Base-by-base conservation (phyloP, 176 grass and related monocot genomes). In the Musa acuminata region DNA sequence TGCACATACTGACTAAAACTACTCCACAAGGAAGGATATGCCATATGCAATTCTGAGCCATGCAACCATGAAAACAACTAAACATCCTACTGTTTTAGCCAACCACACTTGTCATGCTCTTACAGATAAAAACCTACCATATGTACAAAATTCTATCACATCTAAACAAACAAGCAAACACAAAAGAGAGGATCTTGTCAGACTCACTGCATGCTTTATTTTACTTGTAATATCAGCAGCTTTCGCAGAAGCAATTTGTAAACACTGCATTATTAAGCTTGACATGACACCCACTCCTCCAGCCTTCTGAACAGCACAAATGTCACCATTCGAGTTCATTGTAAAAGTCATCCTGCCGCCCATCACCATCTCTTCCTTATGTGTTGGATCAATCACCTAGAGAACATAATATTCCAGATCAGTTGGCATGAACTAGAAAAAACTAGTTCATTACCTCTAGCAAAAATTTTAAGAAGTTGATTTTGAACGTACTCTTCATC, bases 351-450 rank as follows among this genome's bases (percentile, higher is more conserved):
- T 92, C 72, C 87, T 90, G 65, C 90, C 90, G 29, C 87, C 85
- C 90, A 90, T 90, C 27, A 92, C 81, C 49, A 82, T 79, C 81
- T 97, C 93, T 84, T 97, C 93, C 88, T 97, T 97, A 67, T 90
- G 90, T 64, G 83, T 85, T 72, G 93, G 93, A 84, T 97, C 93
- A 29, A 96, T 79, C 70, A 90, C 83, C 93, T 97, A 85, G 59
- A 83, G 14, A 69, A 78, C 55, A 69, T 25, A n/a, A 25, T 19
- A 64, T 51, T 85, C 63, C 35, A 68, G 62, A 26, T 43, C 3
- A 69, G 24, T 54, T 25, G 13, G 19, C 50, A 48, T 11, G 22
- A 67, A 4, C 3, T 20, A 27, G n/a, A 78, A 55, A 23, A 54
- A 11, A 57, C 53, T 53, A 29, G 17, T 1, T 62, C 10, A 76